Percentiles rank a stretch among this genome's conserved stretches.
Conservation (phyloP, 345 rosid species). For the Clausena lansium region DNA sequence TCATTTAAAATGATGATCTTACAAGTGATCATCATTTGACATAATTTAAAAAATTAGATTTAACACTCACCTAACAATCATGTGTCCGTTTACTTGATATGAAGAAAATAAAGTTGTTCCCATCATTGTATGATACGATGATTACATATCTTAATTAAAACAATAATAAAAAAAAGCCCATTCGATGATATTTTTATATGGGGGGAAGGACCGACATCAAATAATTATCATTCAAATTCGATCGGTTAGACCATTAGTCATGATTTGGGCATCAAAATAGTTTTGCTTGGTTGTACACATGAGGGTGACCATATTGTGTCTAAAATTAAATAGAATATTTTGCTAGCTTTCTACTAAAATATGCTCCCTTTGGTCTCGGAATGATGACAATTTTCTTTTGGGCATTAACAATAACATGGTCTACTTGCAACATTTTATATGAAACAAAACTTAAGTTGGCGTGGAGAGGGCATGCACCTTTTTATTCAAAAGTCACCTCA, state of each 20-base stretch:
- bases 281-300: slow-evolving; percentile 1
- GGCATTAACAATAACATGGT: slow-evolving; percentile 38
- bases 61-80: background rate
- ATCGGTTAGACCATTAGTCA: background rate
- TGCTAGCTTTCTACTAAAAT: slow-evolving; percentile 1
- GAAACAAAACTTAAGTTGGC: slow-evolving; percentile 16
- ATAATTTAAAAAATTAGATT: background rate
- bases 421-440: slow-evolving; percentile 23
- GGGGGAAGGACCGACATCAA: slow-evolving; percentile 15
- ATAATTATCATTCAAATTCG: background rate
- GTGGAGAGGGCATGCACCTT: slow-evolving; percentile 8
- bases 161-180: slow-evolving; percentile 5
- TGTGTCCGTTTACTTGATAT: slow-evolving; percentile 17
- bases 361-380: slow-evolving; percentile 25
- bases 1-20: slow-evolving; percentile 24
- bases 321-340: background rate
- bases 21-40: slow-evolving; percentile 6
- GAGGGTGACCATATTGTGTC: background rate
- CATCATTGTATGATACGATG: slow-evolving; percentile 16
- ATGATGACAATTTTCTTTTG: background rate
- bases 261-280: slow-evolving; percentile 11
- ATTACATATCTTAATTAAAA: background rate
- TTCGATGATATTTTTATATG: slow-evolving; percentile 7
- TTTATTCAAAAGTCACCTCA: slow-evolving; percentile 3
- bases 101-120: slow-evolving; percentile 29